Evolutionary conservation across 805 yeast species (phyloP).

Genomic region (Ogataea parapolymorpha): DNA sequence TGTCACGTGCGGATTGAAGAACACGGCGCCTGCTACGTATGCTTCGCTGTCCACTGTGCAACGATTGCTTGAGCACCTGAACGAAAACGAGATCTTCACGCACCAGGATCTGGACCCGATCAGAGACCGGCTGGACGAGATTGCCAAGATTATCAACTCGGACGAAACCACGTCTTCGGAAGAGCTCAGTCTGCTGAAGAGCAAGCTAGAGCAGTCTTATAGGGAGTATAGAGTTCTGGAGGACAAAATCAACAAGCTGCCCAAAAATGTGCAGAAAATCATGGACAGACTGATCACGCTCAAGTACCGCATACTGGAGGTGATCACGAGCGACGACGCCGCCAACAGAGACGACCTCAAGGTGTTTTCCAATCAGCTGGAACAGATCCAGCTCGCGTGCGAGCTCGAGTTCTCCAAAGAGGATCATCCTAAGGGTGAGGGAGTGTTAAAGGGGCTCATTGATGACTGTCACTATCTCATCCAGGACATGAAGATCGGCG

Average conservation of each 20-base stretch:
- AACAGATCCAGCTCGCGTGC: slow-evolving; percentile 23
- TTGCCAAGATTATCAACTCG: slow-evolving; percentile 58
- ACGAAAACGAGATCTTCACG: slow-evolving; percentile 79
- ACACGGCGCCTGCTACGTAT: slow-evolving; percentile 91
- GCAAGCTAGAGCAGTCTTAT: slow-evolving; percentile 63
- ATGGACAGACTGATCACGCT: slow-evolving; percentile 61
- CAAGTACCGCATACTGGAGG: slow-evolving; percentile 58
- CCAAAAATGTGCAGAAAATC: slow-evolving; percentile 45
- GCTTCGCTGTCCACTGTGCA: slow-evolving; percentile 85
- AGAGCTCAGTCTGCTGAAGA: slow-evolving; percentile 47
- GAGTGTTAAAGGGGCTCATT: slow-evolving; percentile 65
- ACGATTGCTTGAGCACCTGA: slow-evolving; percentile 76
- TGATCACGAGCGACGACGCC: slow-evolving; percentile 37
- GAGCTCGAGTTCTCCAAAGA: slow-evolving; percentile 20
- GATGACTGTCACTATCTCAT: slow-evolving; percentile 81
- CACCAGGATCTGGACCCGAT: slow-evolving; percentile 81
- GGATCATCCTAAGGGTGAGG: slow-evolving; percentile 32
- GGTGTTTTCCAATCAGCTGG: slow-evolving; percentile 18
- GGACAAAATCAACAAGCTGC: slow-evolving; percentile 50
- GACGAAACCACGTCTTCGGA: slow-evolving; percentile 43
- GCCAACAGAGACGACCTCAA: slow-evolving; percentile 20
- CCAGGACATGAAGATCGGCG: slow-evolving; percentile 58
- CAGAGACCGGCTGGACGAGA: slow-evolving; percentile 66
- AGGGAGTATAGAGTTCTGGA: slow-evolving; percentile 56
- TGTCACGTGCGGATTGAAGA: slow-evolving; percentile 86